A percentile compares a stretch with the other conserved stretches of the same genome.
These are phyloP conservation scores for Fusarium annulatum DNA, from an alignment of 2,329 filamentous ascomycete genomes.

Conservation along the genomic window DNA sequence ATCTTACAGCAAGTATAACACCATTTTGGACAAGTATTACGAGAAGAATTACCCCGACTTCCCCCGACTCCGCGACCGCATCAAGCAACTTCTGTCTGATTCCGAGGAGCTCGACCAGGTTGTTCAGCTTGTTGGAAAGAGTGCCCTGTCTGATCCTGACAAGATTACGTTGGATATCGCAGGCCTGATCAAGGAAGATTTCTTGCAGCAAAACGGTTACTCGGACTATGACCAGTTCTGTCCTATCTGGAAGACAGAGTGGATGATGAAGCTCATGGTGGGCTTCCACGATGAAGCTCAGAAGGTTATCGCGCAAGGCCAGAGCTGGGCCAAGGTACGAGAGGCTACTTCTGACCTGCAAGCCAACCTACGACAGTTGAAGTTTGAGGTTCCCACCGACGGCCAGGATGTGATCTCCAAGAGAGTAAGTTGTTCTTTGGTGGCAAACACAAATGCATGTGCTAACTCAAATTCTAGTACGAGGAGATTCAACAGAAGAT, in stretches of 20 bases:
- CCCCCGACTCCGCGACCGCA: constrained; percentile 89
- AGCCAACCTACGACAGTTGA: constrained; percentile 86
- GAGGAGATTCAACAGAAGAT: constrained; percentile 91
- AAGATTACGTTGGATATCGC: constrained; percentile 98
- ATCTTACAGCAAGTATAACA: constrained; percentile 98
- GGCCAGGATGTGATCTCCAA: constrained; percentile 83
- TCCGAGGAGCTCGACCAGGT: constrained; percentile 99
- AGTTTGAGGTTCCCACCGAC: constrained; percentile 93
- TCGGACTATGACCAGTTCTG: constrained; percentile 99
- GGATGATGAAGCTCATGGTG: constrained; percentile 99
- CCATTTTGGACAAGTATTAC: constrained; percentile 90
- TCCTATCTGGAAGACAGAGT: constrained; percentile 99
- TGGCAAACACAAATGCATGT: not conserved
- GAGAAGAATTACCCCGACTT: constrained; percentile 94
- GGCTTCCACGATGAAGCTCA: constrained; percentile 97
- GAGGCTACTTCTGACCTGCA: constrained; percentile 91
- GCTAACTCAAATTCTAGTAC: constrained; percentile 72
- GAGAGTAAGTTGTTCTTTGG: constrained; percentile 72
- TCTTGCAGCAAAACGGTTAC: constrained; percentile 99
- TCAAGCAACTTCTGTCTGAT: constrained; percentile 92
- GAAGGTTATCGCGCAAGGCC: constrained; percentile 91
- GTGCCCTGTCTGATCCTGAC: constrained; percentile 92
- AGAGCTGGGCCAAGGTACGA: constrained; percentile 91
- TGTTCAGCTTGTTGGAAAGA: constrained; percentile 97
- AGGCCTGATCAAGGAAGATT: constrained; percentile 94